These are phyloP conservation scores for Paramecium biaurelia DNA, from an alignment of 73 alveolate species.

Conservation along the genomic window DNA sequence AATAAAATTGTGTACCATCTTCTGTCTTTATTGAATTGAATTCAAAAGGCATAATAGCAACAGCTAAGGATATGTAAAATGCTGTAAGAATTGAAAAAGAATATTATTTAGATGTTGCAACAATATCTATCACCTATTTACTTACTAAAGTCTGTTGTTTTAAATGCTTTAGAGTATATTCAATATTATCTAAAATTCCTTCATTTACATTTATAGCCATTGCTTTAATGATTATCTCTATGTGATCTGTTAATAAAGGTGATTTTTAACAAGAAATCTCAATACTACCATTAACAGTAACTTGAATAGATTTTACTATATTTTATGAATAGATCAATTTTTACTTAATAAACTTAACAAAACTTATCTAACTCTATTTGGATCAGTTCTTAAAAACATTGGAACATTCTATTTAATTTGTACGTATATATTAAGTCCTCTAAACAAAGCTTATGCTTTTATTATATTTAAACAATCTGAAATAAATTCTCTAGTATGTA, in stretches of 20 bases:
- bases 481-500: not conserved
- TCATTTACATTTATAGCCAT: not conserved
- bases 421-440: not conserved
- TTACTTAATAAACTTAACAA: not conserved
- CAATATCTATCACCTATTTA: not conserved
- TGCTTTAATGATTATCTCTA: not conserved
- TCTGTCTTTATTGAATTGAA: not conserved
- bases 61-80: not conserved
- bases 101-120: not conserved
- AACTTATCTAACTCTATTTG: slow-evolving; percentile 7
- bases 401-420: not conserved
- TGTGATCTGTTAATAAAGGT: not conserved
- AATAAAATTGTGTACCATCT: not conserved
- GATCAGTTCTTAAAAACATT: slow-evolving; percentile 22
- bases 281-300: not conserved
- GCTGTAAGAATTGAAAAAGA: not conserved
- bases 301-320: not conserved
- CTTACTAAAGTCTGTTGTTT: not conserved
- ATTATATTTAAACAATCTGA: not conserved
- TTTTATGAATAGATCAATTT: not conserved
- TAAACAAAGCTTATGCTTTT: slow-evolving; percentile 17
- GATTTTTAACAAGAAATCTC: not conserved
- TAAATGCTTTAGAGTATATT: not conserved
- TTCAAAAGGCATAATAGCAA: slow-evolving; percentile 30
- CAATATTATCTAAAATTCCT: not conserved